Percentiles rank a stretch among this genome's conserved stretches.
These are phyloP conservation scores for Chaetomium strumarium DNA, from an alignment of 2,329 filamentous ascomycete species.

Conservation along the genomic window DNA sequence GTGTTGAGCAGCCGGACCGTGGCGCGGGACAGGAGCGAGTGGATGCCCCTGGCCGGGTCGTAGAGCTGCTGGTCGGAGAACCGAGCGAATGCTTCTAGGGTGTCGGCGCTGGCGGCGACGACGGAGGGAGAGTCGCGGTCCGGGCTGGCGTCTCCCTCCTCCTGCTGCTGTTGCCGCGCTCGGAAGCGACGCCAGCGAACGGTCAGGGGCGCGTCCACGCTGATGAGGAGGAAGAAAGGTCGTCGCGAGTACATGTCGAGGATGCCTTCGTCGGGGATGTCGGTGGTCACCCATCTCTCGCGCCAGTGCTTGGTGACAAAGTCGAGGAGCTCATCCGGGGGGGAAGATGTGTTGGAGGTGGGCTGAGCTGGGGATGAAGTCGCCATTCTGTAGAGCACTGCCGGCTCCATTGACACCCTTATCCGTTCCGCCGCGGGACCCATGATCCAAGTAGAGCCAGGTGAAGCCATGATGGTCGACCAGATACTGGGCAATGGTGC, in stretches of 20 bases:
- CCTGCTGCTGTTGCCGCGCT: constrained; percentile 23
- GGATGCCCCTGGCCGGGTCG: constrained; percentile 55
- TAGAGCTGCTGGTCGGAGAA: constrained; percentile 73
- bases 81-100: constrained; percentile 51
- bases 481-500: constrained; percentile 81
- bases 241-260: constrained; percentile 71
- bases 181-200: constrained; percentile 74
- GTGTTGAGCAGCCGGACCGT: constrained; percentile 84
- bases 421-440: background rate
- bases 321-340: constrained; percentile 63
- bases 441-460: constrained; percentile 53
- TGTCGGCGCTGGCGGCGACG: constrained; percentile 7
- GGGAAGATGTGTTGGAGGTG: constrained; percentile 41
- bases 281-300: constrained; percentile 77
- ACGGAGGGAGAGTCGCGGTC: background rate
- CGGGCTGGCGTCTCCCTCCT: constrained; percentile 12
- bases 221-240: constrained; percentile 89
- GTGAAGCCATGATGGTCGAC: constrained; percentile 78
- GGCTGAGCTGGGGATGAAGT: background rate
- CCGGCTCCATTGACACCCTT: background rate
- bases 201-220: constrained; percentile 82
- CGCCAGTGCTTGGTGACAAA: constrained; percentile 83
- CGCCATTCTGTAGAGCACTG: background rate
- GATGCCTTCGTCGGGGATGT: constrained; percentile 66
- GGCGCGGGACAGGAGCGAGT: constrained; percentile 73